Evolutionary conservation across 345 rosid species (phyloP).

Genomic region (Clarkia xantiana): DNA sequence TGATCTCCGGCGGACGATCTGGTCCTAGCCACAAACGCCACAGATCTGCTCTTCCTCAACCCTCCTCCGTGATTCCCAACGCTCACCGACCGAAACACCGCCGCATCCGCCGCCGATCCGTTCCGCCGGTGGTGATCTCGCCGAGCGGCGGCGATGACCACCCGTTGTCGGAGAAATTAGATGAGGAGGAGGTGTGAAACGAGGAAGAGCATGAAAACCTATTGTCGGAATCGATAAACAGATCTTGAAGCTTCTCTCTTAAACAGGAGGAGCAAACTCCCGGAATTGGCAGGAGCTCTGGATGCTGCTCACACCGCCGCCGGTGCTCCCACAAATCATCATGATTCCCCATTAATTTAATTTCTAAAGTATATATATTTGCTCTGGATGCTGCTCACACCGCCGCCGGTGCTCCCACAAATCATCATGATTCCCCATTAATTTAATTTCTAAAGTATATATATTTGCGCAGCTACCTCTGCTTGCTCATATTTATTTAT

Average conservation of each 20-base stretch:
- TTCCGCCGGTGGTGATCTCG: slow-evolving; percentile 23
- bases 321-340: neutral
- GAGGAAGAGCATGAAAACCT: slow-evolving; percentile 2
- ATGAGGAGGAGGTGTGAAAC: slow-evolving; percentile 3
- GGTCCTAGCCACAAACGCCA: slow-evolving; percentile 30
- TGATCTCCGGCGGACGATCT: slow-evolving; percentile 10
- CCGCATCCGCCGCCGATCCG: slow-evolving; percentile 11
- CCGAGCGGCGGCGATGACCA: slow-evolving; percentile 2
- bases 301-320: slow-evolving; percentile 7
- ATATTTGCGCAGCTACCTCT: neutral
- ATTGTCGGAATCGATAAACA: neutral
- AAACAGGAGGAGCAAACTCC: slow-evolving; percentile 16
- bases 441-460: neutral
- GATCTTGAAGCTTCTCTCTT: slow-evolving; percentile 8
- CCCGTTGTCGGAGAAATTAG: slow-evolving; percentile 3
- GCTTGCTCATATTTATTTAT: neutral
- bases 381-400: slow-evolving; percentile 9
- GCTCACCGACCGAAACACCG: slow-evolving; percentile 27
- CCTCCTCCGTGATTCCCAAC: slow-evolving; percentile 12
- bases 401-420: neutral
- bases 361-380: too few relatives aligned
- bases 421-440: neutral
- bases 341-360: neutral
- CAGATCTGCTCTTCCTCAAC: slow-evolving; percentile 70
- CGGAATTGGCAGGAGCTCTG: slow-evolving; percentile 5